Conservation (phyloP, 176 grass and related monocot genomes). For the Miscanthus lutarioriparius region DNA sequence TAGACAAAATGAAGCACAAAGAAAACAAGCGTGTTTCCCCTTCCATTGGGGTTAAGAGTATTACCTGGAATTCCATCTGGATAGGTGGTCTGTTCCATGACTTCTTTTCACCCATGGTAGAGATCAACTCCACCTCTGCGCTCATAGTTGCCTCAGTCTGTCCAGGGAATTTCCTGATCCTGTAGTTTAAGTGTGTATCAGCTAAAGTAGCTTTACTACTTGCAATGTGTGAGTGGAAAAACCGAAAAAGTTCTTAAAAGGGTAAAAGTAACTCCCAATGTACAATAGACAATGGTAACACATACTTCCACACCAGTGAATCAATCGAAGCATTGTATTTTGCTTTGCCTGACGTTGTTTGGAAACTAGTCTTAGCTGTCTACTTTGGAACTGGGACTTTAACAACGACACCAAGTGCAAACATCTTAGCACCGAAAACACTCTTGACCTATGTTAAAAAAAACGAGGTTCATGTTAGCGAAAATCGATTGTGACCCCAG, state of each 20-base stretch:
- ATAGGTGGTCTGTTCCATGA: constrained; percentile 88
- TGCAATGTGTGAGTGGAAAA: constrained; percentile 6
- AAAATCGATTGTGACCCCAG: neutral
- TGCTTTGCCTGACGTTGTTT: constrained; percentile 95
- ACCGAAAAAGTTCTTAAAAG: neutral
- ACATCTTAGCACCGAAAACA: constrained; percentile 98
- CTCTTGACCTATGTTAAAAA: constrained; percentile 77
- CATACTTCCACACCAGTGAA: constrained; percentile 99
- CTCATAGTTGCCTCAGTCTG: constrained; percentile 99
- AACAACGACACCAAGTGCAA: constrained; percentile 94
- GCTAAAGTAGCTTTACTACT: constrained; percentile 17
- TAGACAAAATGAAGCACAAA: neutral
- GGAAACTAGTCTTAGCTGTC: constrained; percentile 98
- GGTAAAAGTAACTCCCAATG: neutral
- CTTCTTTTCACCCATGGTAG: constrained; percentile 99
- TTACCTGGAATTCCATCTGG: constrained; percentile 99
- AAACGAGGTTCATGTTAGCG: constrained; percentile 34
- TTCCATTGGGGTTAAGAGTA: constrained; percentile 9
- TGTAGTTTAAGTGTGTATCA: constrained; percentile 48
- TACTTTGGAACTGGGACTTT: constrained; percentile 99
- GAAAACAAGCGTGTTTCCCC: no score
- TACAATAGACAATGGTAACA: no score
- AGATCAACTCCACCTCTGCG: constrained; percentile 96
- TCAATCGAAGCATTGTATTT: constrained; percentile 99
- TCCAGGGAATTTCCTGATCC: constrained; percentile 98